Percentiles rank a stretch among this genome's conserved stretches.
Evolutionary conservation across 2,329 filamentous ascomycete genomes (phyloP).

Genomic region (Aureobasidium sp.): DNA sequence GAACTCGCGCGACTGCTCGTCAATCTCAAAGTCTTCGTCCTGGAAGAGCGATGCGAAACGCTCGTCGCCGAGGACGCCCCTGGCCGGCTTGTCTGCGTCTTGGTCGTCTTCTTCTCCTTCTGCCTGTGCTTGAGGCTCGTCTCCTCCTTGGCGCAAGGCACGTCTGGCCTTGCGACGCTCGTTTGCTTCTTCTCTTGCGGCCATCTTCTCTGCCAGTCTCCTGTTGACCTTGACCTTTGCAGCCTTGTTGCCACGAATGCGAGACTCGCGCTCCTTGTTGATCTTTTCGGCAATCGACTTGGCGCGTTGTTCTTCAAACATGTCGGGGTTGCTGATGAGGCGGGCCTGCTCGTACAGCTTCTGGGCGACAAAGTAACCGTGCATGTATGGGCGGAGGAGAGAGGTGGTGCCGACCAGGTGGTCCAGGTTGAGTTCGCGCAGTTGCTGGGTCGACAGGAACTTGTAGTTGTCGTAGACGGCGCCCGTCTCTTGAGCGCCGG

Average conservation of each 20-base stretch:
- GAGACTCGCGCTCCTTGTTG: slow-evolving; percentile 89
- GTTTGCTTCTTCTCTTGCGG: slow-evolving; percentile 63
- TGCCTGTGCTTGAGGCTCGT: slow-evolving; percentile 32
- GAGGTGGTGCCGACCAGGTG: slow-evolving; percentile 89
- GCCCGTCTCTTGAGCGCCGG: slow-evolving; percentile 44
- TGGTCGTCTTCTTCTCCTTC: slow-evolving; percentile 46
- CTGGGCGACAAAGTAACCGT: slow-evolving; percentile 95
- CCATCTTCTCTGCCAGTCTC: slow-evolving; percentile 55
- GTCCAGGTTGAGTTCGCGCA: slow-evolving; percentile 76
- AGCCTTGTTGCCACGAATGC: slow-evolving; percentile 92
- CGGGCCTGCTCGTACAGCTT: slow-evolving; percentile 92
- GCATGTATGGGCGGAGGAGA: slow-evolving; percentile 92
- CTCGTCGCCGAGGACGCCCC: slow-evolving; percentile 65
- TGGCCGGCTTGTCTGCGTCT: slow-evolving; percentile 20
- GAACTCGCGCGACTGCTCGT: slow-evolving; percentile 85
- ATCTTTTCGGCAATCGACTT: slow-evolving; percentile 93
- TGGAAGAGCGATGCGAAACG: slow-evolving; percentile 88
- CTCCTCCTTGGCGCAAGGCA: slow-evolving; percentile 53
- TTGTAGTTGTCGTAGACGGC: slow-evolving; percentile 99
- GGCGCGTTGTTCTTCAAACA: slow-evolving; percentile 84
- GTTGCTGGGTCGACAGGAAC: slow-evolving; percentile 83
- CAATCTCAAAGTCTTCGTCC: slow-evolving; percentile 85
- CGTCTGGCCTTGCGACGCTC: slow-evolving; percentile 41
- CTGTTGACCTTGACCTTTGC: slow-evolving; percentile 78
- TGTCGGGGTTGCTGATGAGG: slow-evolving; percentile 86